Percentiles rank a stretch among this genome's conserved stretches.
Evolutionary conservation across 148 eudicot species (phyloP).

Genomic region (Diospyros kaki): DNA sequence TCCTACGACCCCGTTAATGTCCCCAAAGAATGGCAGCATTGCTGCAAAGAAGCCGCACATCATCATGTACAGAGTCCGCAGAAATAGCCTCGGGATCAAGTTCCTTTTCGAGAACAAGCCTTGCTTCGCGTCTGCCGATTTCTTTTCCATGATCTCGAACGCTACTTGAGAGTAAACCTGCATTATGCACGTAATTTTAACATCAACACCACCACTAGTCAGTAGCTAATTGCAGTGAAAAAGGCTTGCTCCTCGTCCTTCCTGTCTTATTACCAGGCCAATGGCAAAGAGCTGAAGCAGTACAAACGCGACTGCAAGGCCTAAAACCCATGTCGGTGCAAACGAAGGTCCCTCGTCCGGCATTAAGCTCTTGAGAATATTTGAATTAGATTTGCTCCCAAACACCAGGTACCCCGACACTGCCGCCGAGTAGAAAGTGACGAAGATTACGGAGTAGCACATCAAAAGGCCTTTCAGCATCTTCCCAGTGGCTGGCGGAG

Average conservation of each 20-base stretch:
- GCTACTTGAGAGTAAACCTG: constrained; percentile 98
- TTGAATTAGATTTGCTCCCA: constrained; percentile 72
- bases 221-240: too few species aligned
- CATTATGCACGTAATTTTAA: too few species aligned
- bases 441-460: constrained; percentile 74
- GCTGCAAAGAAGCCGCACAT: constrained; percentile 88
- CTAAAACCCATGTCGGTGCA: constrained; percentile 76
- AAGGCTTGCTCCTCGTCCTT: too few species aligned
- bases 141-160: constrained; percentile 90
- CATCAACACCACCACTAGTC: background rate
- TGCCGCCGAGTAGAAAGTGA: constrained; percentile 87
- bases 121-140: constrained; percentile 69
- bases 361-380: constrained; percentile 73
- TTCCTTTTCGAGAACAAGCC: constrained; percentile 83
- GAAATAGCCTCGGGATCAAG: constrained; percentile 67
- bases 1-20: constrained; percentile 77
- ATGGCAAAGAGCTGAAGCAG: constrained; percentile 98
- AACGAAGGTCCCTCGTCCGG: constrained; percentile 74
- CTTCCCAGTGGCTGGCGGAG: constrained; percentile 95
- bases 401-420: constrained; percentile 80
- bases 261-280: constrained; percentile 52
- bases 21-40: constrained; percentile 91
- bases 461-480: constrained; percentile 83
- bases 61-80: constrained; percentile 63
- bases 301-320: constrained; percentile 60